Conservation (phyloP, 2,329 filamentous ascomycete species). For the Trematosphaeria pertusa region DNA sequence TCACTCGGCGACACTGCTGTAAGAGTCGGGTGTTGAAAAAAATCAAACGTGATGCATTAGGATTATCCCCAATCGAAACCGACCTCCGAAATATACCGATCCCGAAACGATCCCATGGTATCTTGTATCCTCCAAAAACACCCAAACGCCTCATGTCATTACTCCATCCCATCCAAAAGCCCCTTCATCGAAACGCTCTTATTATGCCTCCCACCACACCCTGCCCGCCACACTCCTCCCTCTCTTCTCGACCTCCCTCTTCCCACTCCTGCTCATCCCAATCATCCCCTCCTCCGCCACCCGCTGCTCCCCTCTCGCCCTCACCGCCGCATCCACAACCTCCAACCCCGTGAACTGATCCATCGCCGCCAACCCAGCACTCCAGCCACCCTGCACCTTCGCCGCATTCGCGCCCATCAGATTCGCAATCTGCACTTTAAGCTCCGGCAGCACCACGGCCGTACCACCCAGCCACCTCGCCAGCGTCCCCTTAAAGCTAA, state of each 20-base stretch:
- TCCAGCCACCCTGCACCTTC: slow-evolving; percentile 13
- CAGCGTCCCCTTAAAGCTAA: slow-evolving; percentile 65
- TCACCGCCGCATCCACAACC: slow-evolving; percentile 24
- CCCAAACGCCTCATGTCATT: neutral
- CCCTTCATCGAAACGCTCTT: slow-evolving; percentile 1
- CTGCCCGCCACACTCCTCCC: slow-evolving; percentile 21
- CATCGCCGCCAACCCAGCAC: slow-evolving; percentile 17
- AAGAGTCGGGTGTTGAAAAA: too few species aligned
- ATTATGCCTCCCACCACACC: slow-evolving; percentile 10
- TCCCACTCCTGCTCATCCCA: slow-evolving; percentile 11
- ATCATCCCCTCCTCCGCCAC: slow-evolving; percentile 23
- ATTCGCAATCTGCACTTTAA: slow-evolving; percentile 17
- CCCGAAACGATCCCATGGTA: neutral
- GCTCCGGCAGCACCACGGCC: slow-evolving; percentile 26
- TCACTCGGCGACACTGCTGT: too few species aligned
- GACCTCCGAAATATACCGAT: neutral
- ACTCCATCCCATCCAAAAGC: too few species aligned
- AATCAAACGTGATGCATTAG: slow-evolving; percentile 1
- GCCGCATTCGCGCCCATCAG: slow-evolving; percentile 21
- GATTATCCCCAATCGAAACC: neutral
- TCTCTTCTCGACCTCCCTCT: neutral
- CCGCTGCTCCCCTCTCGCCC: slow-evolving; percentile 18
- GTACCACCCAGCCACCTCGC: slow-evolving; percentile 37
- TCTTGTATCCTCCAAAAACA: slow-evolving; percentile 1
- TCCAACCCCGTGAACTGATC: slow-evolving; percentile 25